Conservation (phyloP, 805 yeast species). For the Candida alai region DNA sequence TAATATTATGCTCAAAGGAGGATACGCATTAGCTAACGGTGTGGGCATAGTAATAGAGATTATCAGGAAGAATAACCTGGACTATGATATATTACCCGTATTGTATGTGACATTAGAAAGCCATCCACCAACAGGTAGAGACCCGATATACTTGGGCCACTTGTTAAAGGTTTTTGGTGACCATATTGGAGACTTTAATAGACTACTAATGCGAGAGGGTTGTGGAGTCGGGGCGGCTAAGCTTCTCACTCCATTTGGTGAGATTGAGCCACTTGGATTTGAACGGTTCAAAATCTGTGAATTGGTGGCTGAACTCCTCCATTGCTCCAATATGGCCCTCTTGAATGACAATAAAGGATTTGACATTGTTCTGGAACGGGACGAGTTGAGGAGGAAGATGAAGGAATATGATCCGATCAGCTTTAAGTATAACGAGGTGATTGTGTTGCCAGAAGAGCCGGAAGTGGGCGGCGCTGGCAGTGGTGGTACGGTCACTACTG, state of each 20-base stretch:
- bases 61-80: conserved; percentile 43
- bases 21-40: conserved; percentile 44
- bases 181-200: conserved; percentile 34
- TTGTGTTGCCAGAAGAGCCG: conserved; percentile 27
- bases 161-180: conserved; percentile 38
- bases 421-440: conserved; percentile 43
- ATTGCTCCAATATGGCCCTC: conserved; percentile 45
- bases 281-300: conserved; percentile 46
- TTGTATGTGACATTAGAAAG: conserved; percentile 42
- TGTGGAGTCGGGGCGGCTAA: conserved; percentile 11
- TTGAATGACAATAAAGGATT: conserved; percentile 42
- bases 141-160: conserved; percentile 44
- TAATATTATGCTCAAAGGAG: conserved; percentile 41
- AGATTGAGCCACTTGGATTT: conserved; percentile 42
- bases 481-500: not conserved
- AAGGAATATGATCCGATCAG: conserved; percentile 41
- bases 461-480: conserved; percentile 3
- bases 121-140: conserved; percentile 47
- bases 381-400: conserved; percentile 36
- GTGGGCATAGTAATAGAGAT: conserved; percentile 47
- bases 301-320: conserved; percentile 43
- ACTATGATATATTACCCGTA: conserved; percentile 43
- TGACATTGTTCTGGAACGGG: conserved; percentile 37
- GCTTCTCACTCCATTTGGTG: conserved; percentile 31
- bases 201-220: conserved; percentile 24